Conservation (phyloP, 257 asterid species). For the Nemophila menziesii region DNA sequence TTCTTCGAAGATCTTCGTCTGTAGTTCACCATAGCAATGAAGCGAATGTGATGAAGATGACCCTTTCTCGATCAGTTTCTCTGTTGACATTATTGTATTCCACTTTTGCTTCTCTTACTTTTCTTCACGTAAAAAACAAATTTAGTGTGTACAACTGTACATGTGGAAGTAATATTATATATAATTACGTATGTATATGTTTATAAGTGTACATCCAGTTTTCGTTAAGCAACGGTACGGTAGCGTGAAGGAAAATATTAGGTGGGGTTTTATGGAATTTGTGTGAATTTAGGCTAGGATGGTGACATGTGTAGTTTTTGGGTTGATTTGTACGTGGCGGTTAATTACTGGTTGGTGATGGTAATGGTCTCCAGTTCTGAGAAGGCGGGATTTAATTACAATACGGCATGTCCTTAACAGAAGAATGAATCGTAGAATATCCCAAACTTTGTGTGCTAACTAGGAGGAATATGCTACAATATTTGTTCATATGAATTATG, state of each 20-base stretch:
- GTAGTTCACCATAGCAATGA: constrained; percentile 26
- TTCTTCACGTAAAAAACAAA: constrained; percentile 1
- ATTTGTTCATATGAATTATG: no score
- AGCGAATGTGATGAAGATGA: constrained; percentile 40
- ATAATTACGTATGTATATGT: background rate
- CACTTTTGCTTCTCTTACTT: background rate
- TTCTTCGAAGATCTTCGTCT: constrained; percentile 58
- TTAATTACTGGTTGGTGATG: background rate
- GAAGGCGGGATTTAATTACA: no score
- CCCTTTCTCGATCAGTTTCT: constrained; percentile 36
- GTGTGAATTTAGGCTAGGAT: constrained; percentile 14
- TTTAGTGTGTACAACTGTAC: background rate
- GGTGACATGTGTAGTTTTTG: constrained; percentile 17
- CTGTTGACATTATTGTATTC: constrained; percentile 62
- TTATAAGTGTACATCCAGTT: background rate
- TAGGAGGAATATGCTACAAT: no score
- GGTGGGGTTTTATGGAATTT: constrained; percentile 15
- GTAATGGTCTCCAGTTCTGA: no score
- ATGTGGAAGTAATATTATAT: background rate
- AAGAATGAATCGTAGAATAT: no score
- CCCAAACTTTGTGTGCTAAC: no score
- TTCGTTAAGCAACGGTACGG: background rate
- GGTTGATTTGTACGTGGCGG: constrained; percentile 8
- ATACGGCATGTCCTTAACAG: no score
- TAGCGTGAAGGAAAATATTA: constrained; percentile 10